Evolutionary conservation across 805 yeast species (phyloP).

Genomic region (Wickerhamiella vanderwaltii): DNA sequence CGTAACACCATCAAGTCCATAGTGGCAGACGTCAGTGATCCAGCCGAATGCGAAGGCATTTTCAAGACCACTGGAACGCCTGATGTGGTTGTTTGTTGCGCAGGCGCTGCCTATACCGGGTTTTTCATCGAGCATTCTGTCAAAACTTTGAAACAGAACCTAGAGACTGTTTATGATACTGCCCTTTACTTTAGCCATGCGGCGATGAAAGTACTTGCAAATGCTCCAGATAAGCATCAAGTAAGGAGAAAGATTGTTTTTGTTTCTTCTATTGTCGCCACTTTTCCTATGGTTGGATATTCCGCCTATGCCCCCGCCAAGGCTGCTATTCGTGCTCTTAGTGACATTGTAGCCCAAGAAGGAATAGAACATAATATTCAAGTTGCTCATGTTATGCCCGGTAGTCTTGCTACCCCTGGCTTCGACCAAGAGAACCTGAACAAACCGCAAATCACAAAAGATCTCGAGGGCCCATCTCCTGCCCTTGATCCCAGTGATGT

Average conservation of each 20-base stretch:
- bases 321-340: constrained; percentile 65
- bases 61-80: constrained; percentile 39
- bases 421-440: constrained; percentile 65
- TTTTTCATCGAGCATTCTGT: constrained; percentile 56
- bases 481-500: constrained; percentile 60
- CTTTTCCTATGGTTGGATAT: constrained; percentile 85
- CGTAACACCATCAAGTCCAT: constrained; percentile 18
- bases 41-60: constrained; percentile 37
- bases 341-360: constrained; percentile 75
- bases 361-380: constrained; percentile 51
- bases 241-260: constrained; percentile 41
- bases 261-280: constrained; percentile 68
- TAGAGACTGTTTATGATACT: constrained; percentile 59
- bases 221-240: constrained; percentile 19
- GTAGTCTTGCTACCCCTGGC: constrained; percentile 85
- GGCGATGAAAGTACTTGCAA: constrained; percentile 28
- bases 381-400: constrained; percentile 72
- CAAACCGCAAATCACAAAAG: constrained; percentile 72
- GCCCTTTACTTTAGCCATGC: constrained; percentile 62
- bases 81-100: constrained; percentile 72
- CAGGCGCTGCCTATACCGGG: constrained; percentile 75
- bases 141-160: constrained; percentile 47
- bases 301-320: constrained; percentile 83
- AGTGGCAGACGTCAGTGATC: constrained; percentile 53
- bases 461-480: constrained; percentile 72